phyloP scores from a whole-genome alignment of 371 early-diverging fungal genomes.

The Apophysomyces variabilis region DNA sequence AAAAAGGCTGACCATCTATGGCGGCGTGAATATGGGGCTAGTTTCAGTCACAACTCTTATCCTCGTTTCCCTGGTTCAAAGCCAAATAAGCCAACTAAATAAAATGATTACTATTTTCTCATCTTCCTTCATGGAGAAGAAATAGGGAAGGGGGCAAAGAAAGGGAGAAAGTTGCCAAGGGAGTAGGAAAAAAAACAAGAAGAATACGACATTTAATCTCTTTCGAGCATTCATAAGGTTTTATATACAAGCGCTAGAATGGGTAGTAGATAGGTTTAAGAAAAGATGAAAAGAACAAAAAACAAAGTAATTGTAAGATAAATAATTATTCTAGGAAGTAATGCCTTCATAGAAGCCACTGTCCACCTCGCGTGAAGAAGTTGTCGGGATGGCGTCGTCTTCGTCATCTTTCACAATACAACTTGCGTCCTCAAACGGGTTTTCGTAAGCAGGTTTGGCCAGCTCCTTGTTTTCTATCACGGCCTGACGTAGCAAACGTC shows the following conservation, averaged over 20 bases:
- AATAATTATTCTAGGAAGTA: neutral
- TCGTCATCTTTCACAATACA: slow-evolving; percentile 47
- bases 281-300: neutral
- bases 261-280: neutral
- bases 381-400: slow-evolving; percentile 12
- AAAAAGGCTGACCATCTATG: slow-evolving; percentile 40
- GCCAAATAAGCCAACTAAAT: slow-evolving; percentile 4
- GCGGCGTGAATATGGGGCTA: slow-evolving; percentile 50
- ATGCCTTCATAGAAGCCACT: slow-evolving; percentile 28
- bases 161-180: slow-evolving; percentile 11
- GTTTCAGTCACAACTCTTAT: slow-evolving; percentile 48
- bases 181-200: neutral
- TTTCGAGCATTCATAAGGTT: slow-evolving; percentile 2
- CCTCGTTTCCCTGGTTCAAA: slow-evolving; percentile 29
- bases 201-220: neutral
- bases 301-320: neutral
- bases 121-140: neutral
- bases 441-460: slow-evolving; percentile 35
- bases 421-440: slow-evolving; percentile 53
- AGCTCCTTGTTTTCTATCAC: slow-evolving; percentile 33
- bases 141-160: slow-evolving; percentile 10
- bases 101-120: no score
- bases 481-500: slow-evolving; percentile 25
- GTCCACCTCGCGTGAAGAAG: slow-evolving; percentile 26
- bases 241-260: neutral